Percentiles rank a stretch among this genome's conserved stretches.
phyloP scores from a whole-genome alignment of 371 early-diverging fungal genomes.

The Mortierella polycephala region DNA sequence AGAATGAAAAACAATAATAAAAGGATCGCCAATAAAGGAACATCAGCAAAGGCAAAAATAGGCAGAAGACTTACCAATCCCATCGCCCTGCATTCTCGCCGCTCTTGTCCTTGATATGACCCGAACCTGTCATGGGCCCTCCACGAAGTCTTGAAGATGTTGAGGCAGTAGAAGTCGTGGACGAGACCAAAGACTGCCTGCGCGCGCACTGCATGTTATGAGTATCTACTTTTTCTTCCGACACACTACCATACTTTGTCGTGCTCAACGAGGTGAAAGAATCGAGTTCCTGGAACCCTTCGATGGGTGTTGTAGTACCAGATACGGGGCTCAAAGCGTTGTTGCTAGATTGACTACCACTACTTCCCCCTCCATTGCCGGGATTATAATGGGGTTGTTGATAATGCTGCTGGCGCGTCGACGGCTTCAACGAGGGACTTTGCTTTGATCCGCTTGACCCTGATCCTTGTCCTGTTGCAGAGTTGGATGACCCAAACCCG shows the following conservation, averaged over 20 bases:
- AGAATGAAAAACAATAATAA: not conserved
- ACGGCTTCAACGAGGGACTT: slow-evolving; percentile 10
- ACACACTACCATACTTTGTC: not conserved
- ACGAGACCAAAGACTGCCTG: slow-evolving; percentile 11
- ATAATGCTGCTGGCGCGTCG: not conserved
- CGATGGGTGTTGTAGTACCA: not conserved
- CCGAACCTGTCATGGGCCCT: not conserved
- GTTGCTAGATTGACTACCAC: slow-evolving; percentile 1
- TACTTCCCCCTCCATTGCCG: too few species aligned
- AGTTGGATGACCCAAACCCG: slow-evolving; percentile 17
- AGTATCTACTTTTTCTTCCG: not conserved
- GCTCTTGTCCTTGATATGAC: slow-evolving; percentile 14
- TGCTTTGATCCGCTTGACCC: not conserved
- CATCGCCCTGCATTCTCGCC: slow-evolving; percentile 21
- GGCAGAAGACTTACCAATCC: slow-evolving; percentile 27
- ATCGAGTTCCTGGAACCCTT: slow-evolving; percentile 6
- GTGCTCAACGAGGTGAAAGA: not conserved
- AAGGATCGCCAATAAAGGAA: too few species aligned
- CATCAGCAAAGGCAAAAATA: not conserved
- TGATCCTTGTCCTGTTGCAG: not conserved
- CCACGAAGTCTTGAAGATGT: slow-evolving; percentile 17
- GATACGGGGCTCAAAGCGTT: not conserved
- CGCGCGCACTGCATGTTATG: slow-evolving; percentile 1
- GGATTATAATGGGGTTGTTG: not conserved
- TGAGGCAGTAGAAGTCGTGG: slow-evolving; percentile 14